Evolutionary conservation across 2,329 filamentous ascomycete species (phyloP), one percentile per base, ranked within the genome.

Genomic region (Fusarium staphyleae): DNA sequence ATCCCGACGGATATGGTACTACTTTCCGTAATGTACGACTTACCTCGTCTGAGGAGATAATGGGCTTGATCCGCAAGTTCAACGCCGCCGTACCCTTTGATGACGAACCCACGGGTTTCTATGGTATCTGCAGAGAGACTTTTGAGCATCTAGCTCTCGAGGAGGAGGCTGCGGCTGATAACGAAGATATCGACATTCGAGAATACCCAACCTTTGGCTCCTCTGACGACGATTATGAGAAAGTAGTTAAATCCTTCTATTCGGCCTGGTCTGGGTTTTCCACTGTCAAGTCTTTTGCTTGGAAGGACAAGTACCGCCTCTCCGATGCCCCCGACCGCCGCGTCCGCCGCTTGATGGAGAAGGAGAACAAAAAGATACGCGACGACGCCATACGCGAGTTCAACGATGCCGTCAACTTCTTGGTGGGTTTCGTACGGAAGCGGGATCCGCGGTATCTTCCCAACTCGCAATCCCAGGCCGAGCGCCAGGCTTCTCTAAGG

Each of bases 381-480:
- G 93, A 97, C 15, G 89, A 93, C 46, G 91, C 87, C 3, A 84
- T 89, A 10, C 85, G 88, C 49, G 90, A 96, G 62, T 98, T 96
- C 77, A 98, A 97, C 73, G 92, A 96, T 55, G 89, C 92, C 3
- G 91, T 99, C 24, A 80, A 91, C 50, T 90, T 91, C 6, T 81
- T 99, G 11, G 89, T 98, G 3, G 82, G 87, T 2, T 98, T 98
- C 73, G 89, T 93, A 13, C 87, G 91, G 62, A 98, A 96, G 76
- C 85, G 95, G 28, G 95, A 99, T 70, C 91, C 92, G 1, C 86
- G 95, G 35, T 96, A 91, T 69, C 81, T 89, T 5, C 83, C 87
- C 19, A 93, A 91, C 64, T 84, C 81, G 1, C 89, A 93, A 68
- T 89, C 86, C 14, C 89, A 96, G 66, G 87, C 85, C 10, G 89